phyloP scores from a whole-genome alignment of 2,329 filamentous ascomycete genomes.

The Scedosporium minutisporum region DNA sequence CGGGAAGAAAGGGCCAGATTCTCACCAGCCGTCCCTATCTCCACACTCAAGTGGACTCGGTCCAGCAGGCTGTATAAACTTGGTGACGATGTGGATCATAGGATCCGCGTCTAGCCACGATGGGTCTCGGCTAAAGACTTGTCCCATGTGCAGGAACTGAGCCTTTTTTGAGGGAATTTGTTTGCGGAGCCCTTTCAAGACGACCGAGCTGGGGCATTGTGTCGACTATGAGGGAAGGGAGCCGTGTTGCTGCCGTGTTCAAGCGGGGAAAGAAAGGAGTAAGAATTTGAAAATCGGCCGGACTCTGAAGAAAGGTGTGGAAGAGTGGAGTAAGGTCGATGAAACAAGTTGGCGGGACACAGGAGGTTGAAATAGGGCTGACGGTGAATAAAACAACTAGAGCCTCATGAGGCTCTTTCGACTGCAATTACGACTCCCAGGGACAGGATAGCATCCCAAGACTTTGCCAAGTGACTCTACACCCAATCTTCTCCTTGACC shows the following conservation, averaged over 20 bases:
- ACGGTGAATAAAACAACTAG: background rate
- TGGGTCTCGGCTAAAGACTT: background rate
- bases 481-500: background rate
- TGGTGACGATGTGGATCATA: background rate
- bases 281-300: background rate
- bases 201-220: background rate
- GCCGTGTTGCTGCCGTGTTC: background rate
- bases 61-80: background rate
- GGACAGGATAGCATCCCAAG: background rate
- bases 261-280: background rate
- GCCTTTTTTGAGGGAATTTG: background rate
- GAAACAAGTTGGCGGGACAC: background rate
- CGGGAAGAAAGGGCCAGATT: background rate
- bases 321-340: background rate
- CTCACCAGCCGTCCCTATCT: background rate
- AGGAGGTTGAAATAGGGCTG: background rate
- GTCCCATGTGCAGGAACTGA: background rate
- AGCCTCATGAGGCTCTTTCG: background rate
- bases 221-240: background rate
- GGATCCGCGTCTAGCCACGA: background rate
- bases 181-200: background rate
- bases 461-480: background rate
- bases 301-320: background rate
- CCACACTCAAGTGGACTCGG: background rate
- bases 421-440: background rate